phyloP scores from a whole-genome alignment of 192 early-diverging fungal genomes.

The Coemansia sp. region DNA sequence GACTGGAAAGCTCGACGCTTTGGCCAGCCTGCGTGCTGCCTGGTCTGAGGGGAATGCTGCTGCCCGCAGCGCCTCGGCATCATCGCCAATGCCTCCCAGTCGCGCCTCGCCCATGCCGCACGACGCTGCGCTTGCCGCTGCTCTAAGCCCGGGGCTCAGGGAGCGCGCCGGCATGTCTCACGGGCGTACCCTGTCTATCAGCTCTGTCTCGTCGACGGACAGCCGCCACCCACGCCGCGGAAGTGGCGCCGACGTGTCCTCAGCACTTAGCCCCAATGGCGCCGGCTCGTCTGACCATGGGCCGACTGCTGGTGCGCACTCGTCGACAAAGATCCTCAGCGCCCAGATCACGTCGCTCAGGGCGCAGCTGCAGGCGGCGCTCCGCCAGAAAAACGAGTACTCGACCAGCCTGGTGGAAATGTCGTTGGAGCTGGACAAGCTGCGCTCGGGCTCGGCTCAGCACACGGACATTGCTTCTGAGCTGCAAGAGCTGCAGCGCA shows the following conservation, averaged over 20 bases:
- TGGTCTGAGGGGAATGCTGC: background rate
- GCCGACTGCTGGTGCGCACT: constrained; percentile 9
- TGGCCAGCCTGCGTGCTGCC: constrained; percentile 16
- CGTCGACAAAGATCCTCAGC: constrained; percentile 38
- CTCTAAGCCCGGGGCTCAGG: background rate
- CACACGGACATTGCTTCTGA: constrained; percentile 54
- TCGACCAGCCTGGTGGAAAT: constrained; percentile 63
- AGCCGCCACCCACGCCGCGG: constrained; percentile 35
- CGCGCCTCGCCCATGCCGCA: background rate
- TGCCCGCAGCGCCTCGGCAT: background rate
- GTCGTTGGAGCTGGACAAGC: constrained; percentile 67
- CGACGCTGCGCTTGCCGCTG: background rate
- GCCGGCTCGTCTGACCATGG: background rate
- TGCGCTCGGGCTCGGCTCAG: constrained; percentile 38
- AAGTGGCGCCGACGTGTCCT: constrained; percentile 27
- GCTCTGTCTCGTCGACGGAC: constrained; percentile 39
- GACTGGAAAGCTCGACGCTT: constrained; percentile 22
- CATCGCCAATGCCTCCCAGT: background rate
- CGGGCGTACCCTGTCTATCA: constrained; percentile 28
- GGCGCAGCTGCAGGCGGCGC: constrained; percentile 52
- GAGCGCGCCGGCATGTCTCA: constrained; percentile 13
- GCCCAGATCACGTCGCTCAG: constrained; percentile 54
- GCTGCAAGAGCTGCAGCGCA: constrained; percentile 62
- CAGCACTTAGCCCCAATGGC: constrained; percentile 1
- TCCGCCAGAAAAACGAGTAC: constrained; percentile 47